Base-by-base conservation (phyloP, 2,329 filamentous ascomycete genomes). In the Alternaria sp. region DNA sequence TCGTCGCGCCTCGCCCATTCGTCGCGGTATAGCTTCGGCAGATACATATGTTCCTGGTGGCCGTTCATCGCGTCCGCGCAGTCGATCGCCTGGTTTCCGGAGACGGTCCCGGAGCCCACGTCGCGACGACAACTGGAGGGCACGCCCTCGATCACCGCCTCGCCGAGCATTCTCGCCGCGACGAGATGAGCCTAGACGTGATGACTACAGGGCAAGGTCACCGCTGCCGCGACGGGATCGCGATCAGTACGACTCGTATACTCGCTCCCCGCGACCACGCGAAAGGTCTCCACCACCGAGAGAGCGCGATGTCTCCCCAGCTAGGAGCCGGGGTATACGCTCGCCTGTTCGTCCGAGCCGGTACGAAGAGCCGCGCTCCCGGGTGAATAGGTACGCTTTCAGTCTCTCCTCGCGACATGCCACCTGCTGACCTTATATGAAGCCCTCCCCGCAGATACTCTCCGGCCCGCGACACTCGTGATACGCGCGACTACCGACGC, bases 71-170 rank as follows among this genome's bases (percentile, higher is more conserved):
- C 78, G 79, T 33, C 78, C 80, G 5, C 70, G 79, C 44, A 81
- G 78, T 63, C 78, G 80, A 26, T 82, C 80, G 55, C 78, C 79
- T 41, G 69, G 68, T 11, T 81, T 73, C 62, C 77, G 79, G 28
- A 77, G 79, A 55, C 69, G 80, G 51, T 84, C 78, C 21, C 77
- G 79, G 61, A 82, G 81, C 62, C 80, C 79, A 43, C 74, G 76
- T 30, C 75, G 78, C 26, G 78, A 80, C 57, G 78, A 84, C 69
- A 80, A 80, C 70, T 78, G 79, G 84, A 76, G 82, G 74, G 58
- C 79, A 56, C 69, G 83, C 64, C 81, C 81, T 51, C 80, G 84
- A 67, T 87, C 86, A 28, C 87, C 86, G 44, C 80, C 83, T 20
- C 79, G 82, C 9, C 78, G 83, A 53, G 75, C 64, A 43, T 81